Conservation (phyloP, 179 eudicot species). For the Spinacia oleracea region DNA sequence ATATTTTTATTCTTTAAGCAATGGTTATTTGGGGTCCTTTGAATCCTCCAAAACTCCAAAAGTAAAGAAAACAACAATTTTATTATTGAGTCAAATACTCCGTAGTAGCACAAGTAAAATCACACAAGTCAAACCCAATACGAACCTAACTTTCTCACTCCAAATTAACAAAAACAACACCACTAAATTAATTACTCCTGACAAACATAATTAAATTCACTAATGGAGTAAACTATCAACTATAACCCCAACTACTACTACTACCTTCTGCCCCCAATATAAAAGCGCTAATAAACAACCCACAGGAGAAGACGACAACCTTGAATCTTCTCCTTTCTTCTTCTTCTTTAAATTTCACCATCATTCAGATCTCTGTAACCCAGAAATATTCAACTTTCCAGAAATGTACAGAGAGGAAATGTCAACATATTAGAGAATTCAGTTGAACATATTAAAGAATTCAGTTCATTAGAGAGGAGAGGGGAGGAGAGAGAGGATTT, state of each 20-base stretch:
- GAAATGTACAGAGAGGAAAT: not conserved
- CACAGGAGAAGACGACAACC: not conserved
- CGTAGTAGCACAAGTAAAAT: not conserved
- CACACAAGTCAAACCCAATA: conserved; percentile 15
- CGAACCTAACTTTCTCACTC: not conserved
- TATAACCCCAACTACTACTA: conserved; percentile 6
- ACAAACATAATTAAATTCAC: not conserved
- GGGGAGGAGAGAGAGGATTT: not conserved
- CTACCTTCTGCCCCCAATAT: not conserved
- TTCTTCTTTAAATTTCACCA: not conserved
- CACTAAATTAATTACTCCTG: not conserved
- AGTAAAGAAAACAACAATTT: not conserved
- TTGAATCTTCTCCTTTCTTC: not conserved
- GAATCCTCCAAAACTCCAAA: conserved; percentile 7
- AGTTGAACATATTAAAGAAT: no score
- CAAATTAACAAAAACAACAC: not conserved
- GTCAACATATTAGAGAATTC: not conserved
- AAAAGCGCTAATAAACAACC: not conserved
- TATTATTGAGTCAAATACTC: not conserved
- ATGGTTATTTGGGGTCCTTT: not conserved
- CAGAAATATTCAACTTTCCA: conserved; percentile 5
- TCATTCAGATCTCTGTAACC: conserved; percentile 11
- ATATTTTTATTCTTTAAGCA: not conserved
- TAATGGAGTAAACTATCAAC: not conserved
- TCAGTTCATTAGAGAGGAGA: not conserved